phyloP scores from a whole-genome alignment of 208 protist genomes.

The Acanthamoeba rhysodes region DNA sequence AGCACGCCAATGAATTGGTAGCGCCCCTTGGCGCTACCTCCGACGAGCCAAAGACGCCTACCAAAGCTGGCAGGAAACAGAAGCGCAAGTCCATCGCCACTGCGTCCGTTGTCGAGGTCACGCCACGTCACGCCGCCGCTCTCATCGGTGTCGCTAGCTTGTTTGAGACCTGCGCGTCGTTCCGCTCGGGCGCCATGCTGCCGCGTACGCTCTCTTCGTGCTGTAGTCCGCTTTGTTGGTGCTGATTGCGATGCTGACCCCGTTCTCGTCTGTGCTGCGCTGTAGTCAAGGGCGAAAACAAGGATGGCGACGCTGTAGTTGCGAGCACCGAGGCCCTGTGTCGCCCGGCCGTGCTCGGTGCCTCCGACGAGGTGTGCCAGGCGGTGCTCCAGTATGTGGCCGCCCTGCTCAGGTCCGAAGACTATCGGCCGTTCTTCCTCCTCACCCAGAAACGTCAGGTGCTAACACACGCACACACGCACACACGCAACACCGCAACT shows the following conservation, averaged over 20 bases:
- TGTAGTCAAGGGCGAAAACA: constrained; percentile 31
- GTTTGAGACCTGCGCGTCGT: constrained; percentile 2
- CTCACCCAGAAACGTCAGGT: constrained; percentile 67
- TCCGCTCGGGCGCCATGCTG: constrained; percentile 29
- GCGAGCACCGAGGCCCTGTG: constrained; percentile 5
- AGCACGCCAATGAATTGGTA: constrained; percentile 12
- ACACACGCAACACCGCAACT: not conserved
- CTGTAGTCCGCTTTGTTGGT: not conserved
- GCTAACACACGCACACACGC: not conserved
- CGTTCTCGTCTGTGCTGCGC: not conserved
- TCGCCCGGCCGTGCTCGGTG: not conserved
- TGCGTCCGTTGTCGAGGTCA: not conserved
- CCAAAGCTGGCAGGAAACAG: not conserved
- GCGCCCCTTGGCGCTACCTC: not conserved
- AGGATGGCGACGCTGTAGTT: constrained; percentile 38
- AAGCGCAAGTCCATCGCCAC: not conserved
- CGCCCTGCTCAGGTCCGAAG: constrained; percentile 32
- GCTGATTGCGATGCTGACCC: not conserved
- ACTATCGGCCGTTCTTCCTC: constrained; percentile 30
- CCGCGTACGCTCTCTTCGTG: constrained; percentile 8
- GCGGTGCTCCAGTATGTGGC: not conserved
- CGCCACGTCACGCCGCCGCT: not conserved
- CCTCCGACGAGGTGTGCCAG: constrained; percentile 56
- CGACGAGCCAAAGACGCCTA: not conserved
- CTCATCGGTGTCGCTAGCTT: constrained; percentile 7